These are phyloP conservation scores for Golubevia sp. DNA, from an alignment of 1,284 basidiomycete species.

Conservation along the genomic window DNA sequence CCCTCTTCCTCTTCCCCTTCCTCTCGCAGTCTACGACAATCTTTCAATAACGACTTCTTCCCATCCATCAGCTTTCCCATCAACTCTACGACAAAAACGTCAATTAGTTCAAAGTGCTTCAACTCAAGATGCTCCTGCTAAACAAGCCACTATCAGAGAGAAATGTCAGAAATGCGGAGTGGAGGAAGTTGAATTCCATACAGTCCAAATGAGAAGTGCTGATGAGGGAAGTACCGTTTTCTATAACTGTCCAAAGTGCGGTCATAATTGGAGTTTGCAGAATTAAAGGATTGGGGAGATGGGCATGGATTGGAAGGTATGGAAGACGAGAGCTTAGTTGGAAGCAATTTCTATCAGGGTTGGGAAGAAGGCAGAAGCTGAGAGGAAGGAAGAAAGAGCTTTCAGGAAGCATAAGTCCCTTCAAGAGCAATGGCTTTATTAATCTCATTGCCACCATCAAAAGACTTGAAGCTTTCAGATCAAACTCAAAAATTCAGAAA, in stretches of 20 bases:
- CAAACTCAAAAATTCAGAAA: too few species aligned
- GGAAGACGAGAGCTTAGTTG: too few species aligned
- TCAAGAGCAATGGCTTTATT: too few species aligned
- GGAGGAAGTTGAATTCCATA: conserved; percentile 57
- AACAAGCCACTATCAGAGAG: conserved; percentile 57
- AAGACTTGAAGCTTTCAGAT: too few species aligned
- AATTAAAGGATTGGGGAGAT: too few species aligned
- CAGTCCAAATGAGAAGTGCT: conserved; percentile 53
- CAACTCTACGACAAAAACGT: conserved; percentile 51
- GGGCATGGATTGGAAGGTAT: too few species aligned
- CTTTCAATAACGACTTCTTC: conserved; percentile 49
- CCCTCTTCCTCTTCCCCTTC: conserved; percentile 1
- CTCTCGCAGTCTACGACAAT: conserved; percentile 49
- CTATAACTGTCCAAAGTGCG: conserved; percentile 58
- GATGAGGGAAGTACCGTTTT: conserved; percentile 58
- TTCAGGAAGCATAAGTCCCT: too few species aligned
- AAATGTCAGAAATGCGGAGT: conserved; percentile 53
- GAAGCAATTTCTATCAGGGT: too few species aligned
- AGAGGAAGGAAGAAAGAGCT: too few species aligned
- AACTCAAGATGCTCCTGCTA: conserved; percentile 23
- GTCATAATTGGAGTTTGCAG: conserved; percentile 57
- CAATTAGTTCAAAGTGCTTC: conserved; percentile 46
- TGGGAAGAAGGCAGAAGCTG: too few species aligned
- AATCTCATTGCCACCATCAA: too few species aligned
- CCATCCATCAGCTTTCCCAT: conserved; percentile 52